A percentile compares a stretch with the other conserved stretches of the same genome.
Conservation (phyloP, 371 early-diverging fungal genomes). For the Cokeromyces recurvatus region DNA sequence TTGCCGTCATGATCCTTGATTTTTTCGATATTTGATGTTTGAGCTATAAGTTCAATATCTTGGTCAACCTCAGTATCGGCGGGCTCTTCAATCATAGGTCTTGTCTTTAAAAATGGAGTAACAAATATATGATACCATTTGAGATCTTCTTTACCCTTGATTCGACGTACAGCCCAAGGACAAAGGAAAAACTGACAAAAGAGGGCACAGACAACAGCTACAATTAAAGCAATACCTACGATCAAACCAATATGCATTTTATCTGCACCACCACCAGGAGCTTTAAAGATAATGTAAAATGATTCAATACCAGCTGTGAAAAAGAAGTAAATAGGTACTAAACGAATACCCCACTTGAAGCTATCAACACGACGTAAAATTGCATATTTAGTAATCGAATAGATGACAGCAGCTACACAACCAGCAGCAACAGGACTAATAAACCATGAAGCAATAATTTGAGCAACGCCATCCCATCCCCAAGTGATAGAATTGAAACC, state of each 20-base stretch:
- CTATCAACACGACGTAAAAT: conserved; percentile 63
- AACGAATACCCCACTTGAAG: conserved; percentile 66
- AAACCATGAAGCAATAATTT: conserved; percentile 78
- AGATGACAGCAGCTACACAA: conserved; percentile 61
- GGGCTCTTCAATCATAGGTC: conserved; percentile 26
- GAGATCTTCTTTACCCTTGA: conserved; percentile 62
- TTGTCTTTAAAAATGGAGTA: conserved; percentile 47
- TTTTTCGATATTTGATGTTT: not conserved
- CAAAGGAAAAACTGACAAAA: conserved; percentile 60
- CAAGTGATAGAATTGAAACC: conserved; percentile 68
- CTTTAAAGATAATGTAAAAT: conserved; percentile 77
- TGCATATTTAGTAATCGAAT: conserved; percentile 57
- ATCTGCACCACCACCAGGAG: conserved; percentile 43
- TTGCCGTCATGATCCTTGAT: not conserved
- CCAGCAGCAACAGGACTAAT: conserved; percentile 72
- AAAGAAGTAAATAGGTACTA: conserved; percentile 81
- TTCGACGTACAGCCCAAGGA: conserved; percentile 59
- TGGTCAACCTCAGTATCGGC: conserved; percentile 13
- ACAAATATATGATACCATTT: conserved; percentile 66
- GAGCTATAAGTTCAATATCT: conserved; percentile 9
- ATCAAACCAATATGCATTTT: conserved; percentile 38
- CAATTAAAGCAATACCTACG: conserved; percentile 48
- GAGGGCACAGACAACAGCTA: conserved; percentile 16
- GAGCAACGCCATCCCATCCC: conserved; percentile 65
- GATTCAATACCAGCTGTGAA: conserved; percentile 64